Evolutionary conservation across 2,329 filamentous ascomycete species (phyloP).

Genomic region (Trematosphaeria pertusa): DNA sequence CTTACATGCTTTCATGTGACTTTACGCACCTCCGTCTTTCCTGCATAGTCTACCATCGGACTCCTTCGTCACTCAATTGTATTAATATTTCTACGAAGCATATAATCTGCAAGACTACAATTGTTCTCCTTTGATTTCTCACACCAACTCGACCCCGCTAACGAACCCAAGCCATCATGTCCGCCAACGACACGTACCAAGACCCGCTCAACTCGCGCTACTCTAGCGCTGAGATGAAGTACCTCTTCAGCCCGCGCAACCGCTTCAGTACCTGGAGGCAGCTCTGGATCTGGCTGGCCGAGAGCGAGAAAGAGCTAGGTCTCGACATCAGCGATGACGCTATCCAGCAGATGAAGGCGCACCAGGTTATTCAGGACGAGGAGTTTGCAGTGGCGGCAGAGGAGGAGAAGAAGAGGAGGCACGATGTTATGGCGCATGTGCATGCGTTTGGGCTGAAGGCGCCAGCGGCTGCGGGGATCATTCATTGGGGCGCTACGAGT

Average conservation of each 20-base stretch:
- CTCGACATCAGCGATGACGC: constrained; percentile 75
- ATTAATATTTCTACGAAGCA: no score
- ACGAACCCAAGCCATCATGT: constrained; percentile 19
- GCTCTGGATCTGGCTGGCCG: constrained; percentile 85
- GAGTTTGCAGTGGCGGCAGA: constrained; percentile 57
- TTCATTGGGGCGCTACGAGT: constrained; percentile 72
- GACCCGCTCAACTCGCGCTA: constrained; percentile 60
- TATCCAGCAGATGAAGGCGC: constrained; percentile 54
- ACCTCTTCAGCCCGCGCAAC: constrained; percentile 78
- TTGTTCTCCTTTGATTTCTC: no score
- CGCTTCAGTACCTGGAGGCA: constrained; percentile 81
- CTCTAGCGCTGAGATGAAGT: constrained; percentile 64
- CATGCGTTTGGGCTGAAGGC: constrained; percentile 76
- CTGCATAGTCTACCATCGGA: no score
- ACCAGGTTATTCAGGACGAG: constrained; percentile 54
- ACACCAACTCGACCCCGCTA: neutral
- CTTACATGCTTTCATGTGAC: no score
- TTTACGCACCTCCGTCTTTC: no score
- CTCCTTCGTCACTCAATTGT: no score
- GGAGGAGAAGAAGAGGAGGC: constrained; percentile 63
- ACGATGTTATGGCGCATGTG: constrained; percentile 73
- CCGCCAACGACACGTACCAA: constrained; percentile 29
- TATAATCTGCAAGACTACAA: no score
- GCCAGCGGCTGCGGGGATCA: constrained; percentile 80
- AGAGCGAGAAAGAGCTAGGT: constrained; percentile 81